phyloP scores from a whole-genome alignment of 495 filamentous ascomycete genomes.

The Podospora comata region DNA sequence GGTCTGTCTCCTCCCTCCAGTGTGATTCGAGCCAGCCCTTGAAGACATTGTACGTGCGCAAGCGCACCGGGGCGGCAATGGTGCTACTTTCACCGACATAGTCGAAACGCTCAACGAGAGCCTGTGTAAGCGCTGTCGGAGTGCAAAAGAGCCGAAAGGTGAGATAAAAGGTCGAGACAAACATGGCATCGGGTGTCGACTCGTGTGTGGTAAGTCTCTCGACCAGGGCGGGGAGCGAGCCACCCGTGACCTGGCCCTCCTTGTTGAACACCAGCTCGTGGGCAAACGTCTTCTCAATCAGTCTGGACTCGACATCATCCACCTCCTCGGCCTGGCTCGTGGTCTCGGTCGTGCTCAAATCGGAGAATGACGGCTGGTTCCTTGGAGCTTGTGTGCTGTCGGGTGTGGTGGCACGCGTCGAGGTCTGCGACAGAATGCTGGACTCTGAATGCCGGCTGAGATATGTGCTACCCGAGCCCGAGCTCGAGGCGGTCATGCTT shows the following conservation, averaged over 20 bases:
- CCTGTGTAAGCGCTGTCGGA: constrained; percentile 72
- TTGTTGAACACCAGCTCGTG: constrained; percentile 92
- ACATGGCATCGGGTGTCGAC: constrained; percentile 86
- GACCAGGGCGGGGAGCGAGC: constrained; percentile 84
- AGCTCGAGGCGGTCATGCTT: constrained; percentile 51
- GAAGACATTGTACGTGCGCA: constrained; percentile 93
- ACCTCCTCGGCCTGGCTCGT: constrained; percentile 66
- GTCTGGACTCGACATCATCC: constrained; percentile 73
- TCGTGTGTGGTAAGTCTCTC: constrained; percentile 92
- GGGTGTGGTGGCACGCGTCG: constrained; percentile 87
- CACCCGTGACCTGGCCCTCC: constrained; percentile 91
- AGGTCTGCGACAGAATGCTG: constrained; percentile 74
- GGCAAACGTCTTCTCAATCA: constrained; percentile 80
- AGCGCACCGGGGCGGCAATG: constrained; percentile 72
- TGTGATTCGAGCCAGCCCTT: constrained; percentile 97
- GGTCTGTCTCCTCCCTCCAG: constrained; percentile 81
- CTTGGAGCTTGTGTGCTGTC: constrained; percentile 52
- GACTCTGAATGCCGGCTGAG: constrained; percentile 78
- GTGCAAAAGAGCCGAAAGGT: constrained; percentile 95
- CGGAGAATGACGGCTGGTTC: constrained; percentile 50
- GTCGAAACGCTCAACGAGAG: constrained; percentile 84
- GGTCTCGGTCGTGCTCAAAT: constrained; percentile 56
- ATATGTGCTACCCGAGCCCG: constrained; percentile 66
- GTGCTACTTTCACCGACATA: constrained; percentile 76
- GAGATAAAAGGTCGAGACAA: constrained; percentile 92